phyloP scores from a whole-genome alignment of 1,139 yeast species.

The Scheffersomyces titani region DNA sequence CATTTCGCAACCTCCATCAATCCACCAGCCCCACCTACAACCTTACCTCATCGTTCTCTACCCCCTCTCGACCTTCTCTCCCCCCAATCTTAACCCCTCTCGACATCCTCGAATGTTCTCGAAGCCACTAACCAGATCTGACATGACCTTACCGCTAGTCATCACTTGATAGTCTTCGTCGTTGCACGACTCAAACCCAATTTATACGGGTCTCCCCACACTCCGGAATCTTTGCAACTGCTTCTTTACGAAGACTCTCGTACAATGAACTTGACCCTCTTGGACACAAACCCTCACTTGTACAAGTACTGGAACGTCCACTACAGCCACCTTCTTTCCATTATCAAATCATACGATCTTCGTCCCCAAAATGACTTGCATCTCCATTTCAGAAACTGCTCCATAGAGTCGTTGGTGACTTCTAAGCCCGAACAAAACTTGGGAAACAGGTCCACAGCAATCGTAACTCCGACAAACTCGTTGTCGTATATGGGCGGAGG shows the following conservation, averaged over 20 bases:
- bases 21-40: too few relatives aligned
- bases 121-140: not conserved
- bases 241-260: not conserved
- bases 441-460: slow-evolving; percentile 2
- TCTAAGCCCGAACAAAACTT: not conserved
- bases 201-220: not conserved
- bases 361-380: not conserved
- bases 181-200: not conserved
- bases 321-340: not conserved
- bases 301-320: not conserved
- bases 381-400: not conserved
- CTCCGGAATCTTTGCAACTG: not conserved
- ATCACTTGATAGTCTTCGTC: not conserved
- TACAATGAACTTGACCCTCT: not conserved
- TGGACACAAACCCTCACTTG: not conserved
- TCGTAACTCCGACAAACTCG: slow-evolving; percentile 25
- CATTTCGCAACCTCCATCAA: too few relatives aligned
- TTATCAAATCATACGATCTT: not conserved
- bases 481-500: slow-evolving; percentile 30
- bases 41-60: too few relatives aligned
- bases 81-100: not conserved
- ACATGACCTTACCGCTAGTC: not conserved
- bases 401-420: not conserved
- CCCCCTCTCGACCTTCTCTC: not conserved
- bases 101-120: not conserved